A percentile compares a stretch with the other conserved stretches of the same genome.
These are phyloP conservation scores for Aspergillus candidus DNA, from an alignment of 2,329 filamentous ascomycete genomes.

Conservation along the genomic window DNA sequence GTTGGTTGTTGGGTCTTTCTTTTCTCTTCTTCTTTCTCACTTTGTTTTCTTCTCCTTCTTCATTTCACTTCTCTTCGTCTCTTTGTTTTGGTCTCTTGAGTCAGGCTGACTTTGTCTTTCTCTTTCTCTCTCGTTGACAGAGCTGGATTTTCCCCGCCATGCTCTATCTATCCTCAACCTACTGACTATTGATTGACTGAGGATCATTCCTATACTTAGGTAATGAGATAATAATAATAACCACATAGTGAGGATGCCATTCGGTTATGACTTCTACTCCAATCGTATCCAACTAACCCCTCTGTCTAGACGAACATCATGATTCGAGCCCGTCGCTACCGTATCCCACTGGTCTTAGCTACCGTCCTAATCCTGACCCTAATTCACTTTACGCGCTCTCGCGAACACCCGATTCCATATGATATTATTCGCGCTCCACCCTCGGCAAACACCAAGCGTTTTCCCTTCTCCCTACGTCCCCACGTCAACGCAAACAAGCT, in stretches of 20 bases:
- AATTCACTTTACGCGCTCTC: conserved; percentile 47
- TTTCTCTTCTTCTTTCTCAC: not conserved
- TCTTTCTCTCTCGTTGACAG: conserved; percentile 1
- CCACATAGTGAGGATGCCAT: no score
- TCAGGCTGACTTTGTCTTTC: not conserved
- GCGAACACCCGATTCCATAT: conserved; percentile 22
- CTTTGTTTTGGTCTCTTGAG: not conserved
- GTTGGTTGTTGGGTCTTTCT: not conserved
- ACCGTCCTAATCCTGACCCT: conserved; percentile 40
- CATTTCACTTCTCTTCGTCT: conserved; percentile 2
- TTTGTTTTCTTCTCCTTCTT: conserved; percentile 1
- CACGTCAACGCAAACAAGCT: no score
- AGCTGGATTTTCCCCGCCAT: not conserved
- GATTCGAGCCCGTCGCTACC: conserved; percentile 46
- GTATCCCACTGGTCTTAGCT: conserved; percentile 42
- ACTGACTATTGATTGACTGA: no score
- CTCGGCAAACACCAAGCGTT: no score
- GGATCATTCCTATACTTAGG: no score
- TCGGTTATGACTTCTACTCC: no score
- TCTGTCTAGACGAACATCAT: conserved; percentile 23
- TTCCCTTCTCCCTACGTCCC: no score
- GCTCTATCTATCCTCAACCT: no score
- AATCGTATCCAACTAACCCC: no score
- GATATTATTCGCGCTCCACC: no score
- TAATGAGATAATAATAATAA: no score